Base-by-base conservation (phyloP, 345 rosid species). In the Garcia nutans region DNA sequence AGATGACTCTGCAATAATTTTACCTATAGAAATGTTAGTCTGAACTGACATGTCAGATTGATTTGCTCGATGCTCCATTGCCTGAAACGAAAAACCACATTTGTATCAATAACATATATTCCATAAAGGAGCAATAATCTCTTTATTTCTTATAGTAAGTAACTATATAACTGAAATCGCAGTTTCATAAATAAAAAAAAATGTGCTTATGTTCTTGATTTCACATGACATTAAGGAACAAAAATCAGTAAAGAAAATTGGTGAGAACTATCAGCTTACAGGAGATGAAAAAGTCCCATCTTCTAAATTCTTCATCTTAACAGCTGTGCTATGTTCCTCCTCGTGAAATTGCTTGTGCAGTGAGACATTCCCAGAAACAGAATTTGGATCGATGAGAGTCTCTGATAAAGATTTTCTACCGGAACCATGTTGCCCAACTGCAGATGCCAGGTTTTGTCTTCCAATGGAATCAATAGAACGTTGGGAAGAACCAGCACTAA, bases 371-470 rank as follows among this genome's bases (percentile, higher is more conserved):
- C 97, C 93, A 52, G 94, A 80, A 80, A 80, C 79, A 8, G 91
- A 82, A 76, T 81, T 85, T 58, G 85, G 80, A 82, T 90, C 97
- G 67, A 75, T 67, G 13, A 88, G 79, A 50, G 88, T 84, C 61
- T 96, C 97, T 22, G 98, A 96, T 86, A 92, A 74, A 52, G 99
- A 96, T 83, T 89, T 93, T 81, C 99, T 84, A 70, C 97, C 92
- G 60, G 99, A 93, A 54, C 93, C 97, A 74, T 93, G 96, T 20
- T 90, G 91, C 75, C 93, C 99, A 85, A 89, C 88, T 59, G 83
- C 86, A 45, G 98, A 89, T 44, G 91, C 97, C 75, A 93, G 88
- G 84, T 82, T 90, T 77, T 95, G 94, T 75, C 89, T 85, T 22
- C 81, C 86, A 72, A 82, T 80, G 13, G 92, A 87, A 76, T 90